These are phyloP conservation scores for Allium fistulosum DNA, from an alignment of 106 monocot species.

Conservation along the genomic window DNA sequence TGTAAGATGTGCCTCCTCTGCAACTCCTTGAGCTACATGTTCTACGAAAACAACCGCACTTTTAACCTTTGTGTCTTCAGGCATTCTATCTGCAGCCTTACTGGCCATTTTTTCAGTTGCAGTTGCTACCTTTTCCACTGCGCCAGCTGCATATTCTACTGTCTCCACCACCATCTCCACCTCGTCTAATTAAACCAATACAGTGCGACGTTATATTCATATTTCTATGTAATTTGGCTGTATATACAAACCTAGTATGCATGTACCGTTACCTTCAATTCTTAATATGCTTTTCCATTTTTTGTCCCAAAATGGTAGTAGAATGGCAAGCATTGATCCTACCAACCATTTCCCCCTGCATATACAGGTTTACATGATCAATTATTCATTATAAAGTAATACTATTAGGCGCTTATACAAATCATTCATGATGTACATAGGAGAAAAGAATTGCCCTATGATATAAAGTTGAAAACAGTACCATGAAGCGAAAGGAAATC, in stretches of 20 bases:
- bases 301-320: constrained; percentile 26
- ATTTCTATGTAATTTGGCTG: neutral
- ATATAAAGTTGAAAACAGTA: neutral
- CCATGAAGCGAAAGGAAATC: constrained; percentile 22
- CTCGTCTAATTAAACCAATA: constrained; percentile 18
- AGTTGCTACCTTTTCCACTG: constrained; percentile 38
- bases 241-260: neutral
- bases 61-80: constrained; percentile 29
- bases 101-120: constrained; percentile 37
- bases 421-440: neutral
- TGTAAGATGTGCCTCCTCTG: constrained; percentile 35
- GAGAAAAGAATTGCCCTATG: neutral
- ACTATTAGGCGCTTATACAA: too few species aligned
- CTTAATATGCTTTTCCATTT: constrained; percentile 33
- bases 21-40: constrained; percentile 25
- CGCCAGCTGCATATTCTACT: constrained; percentile 27
- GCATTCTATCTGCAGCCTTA: constrained; percentile 32
- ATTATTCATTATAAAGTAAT: neutral
- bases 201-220: neutral
- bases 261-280: constrained; percentile 23
- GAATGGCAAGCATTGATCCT: constrained; percentile 19
- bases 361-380: neutral
- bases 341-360: constrained; percentile 36
- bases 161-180: constrained; percentile 26
- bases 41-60: constrained; percentile 21